A percentile compares a stretch with the other conserved stretches of the same genome.
phyloP scores from a whole-genome alignment of 805 yeast genomes.

The Candida yuanshanica region DNA sequence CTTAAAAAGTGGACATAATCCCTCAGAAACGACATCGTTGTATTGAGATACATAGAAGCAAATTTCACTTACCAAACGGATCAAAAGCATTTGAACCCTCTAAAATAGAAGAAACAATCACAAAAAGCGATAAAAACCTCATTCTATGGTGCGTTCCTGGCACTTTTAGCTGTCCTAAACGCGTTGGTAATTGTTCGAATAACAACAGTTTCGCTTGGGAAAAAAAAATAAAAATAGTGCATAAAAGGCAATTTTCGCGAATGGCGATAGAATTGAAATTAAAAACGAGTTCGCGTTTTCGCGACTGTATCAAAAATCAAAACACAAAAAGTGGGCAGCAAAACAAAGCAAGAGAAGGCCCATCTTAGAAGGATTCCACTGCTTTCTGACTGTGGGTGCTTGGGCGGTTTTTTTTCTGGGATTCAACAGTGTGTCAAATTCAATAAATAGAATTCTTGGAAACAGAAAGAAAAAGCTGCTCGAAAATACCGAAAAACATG shows the following conservation, averaged over 20 bases:
- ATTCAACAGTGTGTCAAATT: too few species aligned
- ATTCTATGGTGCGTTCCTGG: neutral
- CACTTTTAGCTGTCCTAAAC: neutral
- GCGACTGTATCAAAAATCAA: neutral
- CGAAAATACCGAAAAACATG: slow-evolving; percentile 3
- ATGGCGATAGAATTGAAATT: too few species aligned
- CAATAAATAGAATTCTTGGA: too few species aligned
- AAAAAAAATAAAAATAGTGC: neutral
- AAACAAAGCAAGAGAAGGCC: neutral
- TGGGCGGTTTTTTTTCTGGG: too few species aligned
- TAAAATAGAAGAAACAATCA: neutral
- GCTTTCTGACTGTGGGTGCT: too few species aligned
- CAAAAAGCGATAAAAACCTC: neutral
- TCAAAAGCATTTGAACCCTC: slow-evolving; percentile 12
- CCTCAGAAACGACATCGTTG: too few species aligned
- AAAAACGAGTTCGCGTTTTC: neutral
- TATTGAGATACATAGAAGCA: neutral
- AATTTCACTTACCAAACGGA: slow-evolving; percentile 19
- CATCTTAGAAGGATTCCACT: too few species aligned
- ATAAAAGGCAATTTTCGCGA: neutral
- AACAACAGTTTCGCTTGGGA: neutral
- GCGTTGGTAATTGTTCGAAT: neutral
- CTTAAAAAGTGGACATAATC: too few species aligned
- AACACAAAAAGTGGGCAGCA: neutral
- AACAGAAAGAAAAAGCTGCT: neutral